These are phyloP conservation scores for Spinacia oleracea DNA, from an alignment of 179 eudicot genomes.

Conservation along the genomic window DNA sequence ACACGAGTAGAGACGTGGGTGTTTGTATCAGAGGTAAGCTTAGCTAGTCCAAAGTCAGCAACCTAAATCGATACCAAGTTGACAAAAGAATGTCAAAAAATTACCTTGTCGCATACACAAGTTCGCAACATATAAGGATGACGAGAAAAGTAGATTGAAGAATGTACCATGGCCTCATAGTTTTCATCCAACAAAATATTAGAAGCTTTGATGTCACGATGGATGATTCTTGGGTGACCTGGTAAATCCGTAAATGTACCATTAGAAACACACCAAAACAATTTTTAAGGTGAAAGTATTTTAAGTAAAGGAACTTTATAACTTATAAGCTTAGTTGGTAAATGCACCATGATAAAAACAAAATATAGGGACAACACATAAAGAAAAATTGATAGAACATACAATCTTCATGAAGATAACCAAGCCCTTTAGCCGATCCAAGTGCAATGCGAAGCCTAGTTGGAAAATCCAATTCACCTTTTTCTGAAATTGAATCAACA, in stretches of 20 bases:
- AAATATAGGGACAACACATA: neutral
- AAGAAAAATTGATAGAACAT: constrained; percentile 1
- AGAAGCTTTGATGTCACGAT: constrained; percentile 96
- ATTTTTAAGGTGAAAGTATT: neutral
- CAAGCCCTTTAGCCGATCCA: constrained; percentile 94
- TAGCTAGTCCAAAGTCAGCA: constrained; percentile 96
- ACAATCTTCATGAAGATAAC: constrained; percentile 97
- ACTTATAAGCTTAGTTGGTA: neutral
- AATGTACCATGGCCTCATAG: constrained; percentile 74
- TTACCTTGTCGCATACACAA: too few relatives aligned
- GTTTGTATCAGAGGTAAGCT: constrained; percentile 67
- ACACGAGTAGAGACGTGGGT: constrained; percentile 97
- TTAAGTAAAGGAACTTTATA: neutral
- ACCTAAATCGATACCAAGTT: too few relatives aligned
- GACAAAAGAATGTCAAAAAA: too few relatives aligned
- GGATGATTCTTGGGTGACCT: constrained; percentile 95
- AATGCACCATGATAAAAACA: neutral
- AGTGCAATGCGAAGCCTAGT: constrained; percentile 76
- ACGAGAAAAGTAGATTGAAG: neutral
- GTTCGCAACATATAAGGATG: neutral
- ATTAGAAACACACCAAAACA: neutral
- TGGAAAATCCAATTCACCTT: constrained; percentile 65
- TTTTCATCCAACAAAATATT: constrained; percentile 81
- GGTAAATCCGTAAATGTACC: constrained; percentile 26
- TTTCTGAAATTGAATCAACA: constrained; percentile 35